These are phyloP conservation scores for Eucalyptus leucophloia DNA, from an alignment of 345 rosid genomes.

Conservation along the genomic window DNA sequence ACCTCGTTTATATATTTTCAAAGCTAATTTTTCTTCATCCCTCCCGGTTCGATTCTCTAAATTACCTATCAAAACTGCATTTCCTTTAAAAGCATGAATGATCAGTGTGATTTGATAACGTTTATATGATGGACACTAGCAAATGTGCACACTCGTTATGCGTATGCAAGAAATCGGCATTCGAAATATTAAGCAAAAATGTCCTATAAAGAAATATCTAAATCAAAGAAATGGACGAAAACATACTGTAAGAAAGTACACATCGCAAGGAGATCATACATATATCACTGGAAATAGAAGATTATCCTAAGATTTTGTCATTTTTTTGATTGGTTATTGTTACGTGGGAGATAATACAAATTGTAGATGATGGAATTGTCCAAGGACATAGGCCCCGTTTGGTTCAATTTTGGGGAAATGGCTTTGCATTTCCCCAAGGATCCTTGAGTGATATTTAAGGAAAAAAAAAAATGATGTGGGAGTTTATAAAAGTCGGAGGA, in stretches of 20 bases:
- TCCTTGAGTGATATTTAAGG: too few species aligned
- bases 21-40: not conserved
- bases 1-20: not conserved
- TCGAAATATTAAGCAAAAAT: not conserved
- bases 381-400: too few species aligned
- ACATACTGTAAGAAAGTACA: not conserved
- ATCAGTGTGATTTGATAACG: not conserved
- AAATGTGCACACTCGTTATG: not conserved
- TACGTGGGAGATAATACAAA: not conserved
- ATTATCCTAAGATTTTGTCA: not conserved
- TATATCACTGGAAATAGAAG: not conserved
- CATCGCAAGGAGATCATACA: not conserved
- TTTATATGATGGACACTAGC: not conserved
- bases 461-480: not conserved
- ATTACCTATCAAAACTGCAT: not conserved
- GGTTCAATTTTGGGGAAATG: too few species aligned
- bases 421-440: too few species aligned
- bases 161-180: not conserved
- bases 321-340: too few species aligned
- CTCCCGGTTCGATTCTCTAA: not conserved
- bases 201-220: not conserved
- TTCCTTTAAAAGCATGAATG: not conserved
- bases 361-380: not conserved
- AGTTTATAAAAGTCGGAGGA: not conserved
- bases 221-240: not conserved